Percentiles rank a stretch among this genome's conserved stretches.
Conservation (phyloP, 306 rosid species). For the Cucurbita argyrosperma region DNA sequence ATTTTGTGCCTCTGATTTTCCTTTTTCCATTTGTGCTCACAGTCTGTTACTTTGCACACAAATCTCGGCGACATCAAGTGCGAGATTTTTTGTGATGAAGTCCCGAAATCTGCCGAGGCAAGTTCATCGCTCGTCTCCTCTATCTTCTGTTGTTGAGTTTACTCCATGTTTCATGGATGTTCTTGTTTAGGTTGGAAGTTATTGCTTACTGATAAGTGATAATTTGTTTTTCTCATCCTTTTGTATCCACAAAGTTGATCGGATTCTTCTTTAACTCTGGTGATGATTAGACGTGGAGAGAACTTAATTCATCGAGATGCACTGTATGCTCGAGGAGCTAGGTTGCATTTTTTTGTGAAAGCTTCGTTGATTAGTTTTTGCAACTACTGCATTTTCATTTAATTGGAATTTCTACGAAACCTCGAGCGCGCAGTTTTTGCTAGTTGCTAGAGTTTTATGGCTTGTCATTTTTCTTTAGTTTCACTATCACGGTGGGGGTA, state of each 20-base stretch:
- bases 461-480: not conserved
- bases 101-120: constrained; percentile 79
- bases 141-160: not conserved
- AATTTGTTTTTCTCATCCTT: not conserved
- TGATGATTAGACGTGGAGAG: not conserved
- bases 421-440: not conserved
- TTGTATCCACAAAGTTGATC: not conserved
- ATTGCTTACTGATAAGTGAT: not conserved
- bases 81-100: constrained; percentile 87
- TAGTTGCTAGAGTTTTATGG: not conserved
- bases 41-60: constrained; percentile 87
- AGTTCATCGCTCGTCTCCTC: not conserved
- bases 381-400: not conserved
- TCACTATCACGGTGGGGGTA: not conserved
- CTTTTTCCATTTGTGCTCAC: constrained; percentile 6
- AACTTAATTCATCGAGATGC: not conserved
- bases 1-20: not conserved
- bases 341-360: not conserved
- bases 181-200: not conserved
- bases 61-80: constrained; percentile 94
- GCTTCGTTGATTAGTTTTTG: not conserved
- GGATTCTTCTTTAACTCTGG: not conserved
- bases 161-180: not conserved
- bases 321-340: not conserved
- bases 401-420: not conserved